Base-by-base conservation (phyloP, 1,139 yeast species). In the Pichia kudriavzevii region DNA sequence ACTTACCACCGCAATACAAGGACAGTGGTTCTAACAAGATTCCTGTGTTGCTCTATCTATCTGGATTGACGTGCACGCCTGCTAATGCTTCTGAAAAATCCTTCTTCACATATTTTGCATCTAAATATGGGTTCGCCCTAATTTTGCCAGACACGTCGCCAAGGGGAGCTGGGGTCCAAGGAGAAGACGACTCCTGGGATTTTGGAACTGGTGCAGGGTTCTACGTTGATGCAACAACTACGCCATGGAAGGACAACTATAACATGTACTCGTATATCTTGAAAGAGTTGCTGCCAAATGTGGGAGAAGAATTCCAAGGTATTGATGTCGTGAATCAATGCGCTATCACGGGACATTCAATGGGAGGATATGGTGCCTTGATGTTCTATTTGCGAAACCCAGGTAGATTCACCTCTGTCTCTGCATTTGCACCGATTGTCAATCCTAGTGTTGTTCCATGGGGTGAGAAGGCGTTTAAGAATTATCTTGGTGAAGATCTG, bases 141-240 rank as follows among this genome's bases (percentile, higher is more conserved):
- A 84, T 91, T 2, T 88, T 82, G 58, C 97, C 98, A 13, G 98
- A 91, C 58, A 91, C 98, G 4, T 88, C 97, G 3, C 97, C 98
- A 37, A 75, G 97, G 48, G 95, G 94, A n/a, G 82, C 83, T n/a
- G 66, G 67, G 39, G 66, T 79, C 42, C 77, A 71, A 28, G 94
- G 95, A 23, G 94, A 85, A 55, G 83, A 82, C 52, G 93, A 80
- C 26, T 56, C 72, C 15, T 91, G 80, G 75, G 96, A 87, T 56
- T 84, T 91, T 53, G 98, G 98, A 15, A 69, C 88, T 2, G 95
- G 94, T 22, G 98, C 98, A 21, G 95, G 97, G 0, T 91, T 88
- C 62, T 91, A 91, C 54, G 72, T 91, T 38, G 82, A 91, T 60
- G 84, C 97, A 9, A 77, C 83, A 9, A 63, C 72, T 44, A 75